Conservation (phyloP, 768 basidiomycete genomes). For the Tremella mesenterica region DNA sequence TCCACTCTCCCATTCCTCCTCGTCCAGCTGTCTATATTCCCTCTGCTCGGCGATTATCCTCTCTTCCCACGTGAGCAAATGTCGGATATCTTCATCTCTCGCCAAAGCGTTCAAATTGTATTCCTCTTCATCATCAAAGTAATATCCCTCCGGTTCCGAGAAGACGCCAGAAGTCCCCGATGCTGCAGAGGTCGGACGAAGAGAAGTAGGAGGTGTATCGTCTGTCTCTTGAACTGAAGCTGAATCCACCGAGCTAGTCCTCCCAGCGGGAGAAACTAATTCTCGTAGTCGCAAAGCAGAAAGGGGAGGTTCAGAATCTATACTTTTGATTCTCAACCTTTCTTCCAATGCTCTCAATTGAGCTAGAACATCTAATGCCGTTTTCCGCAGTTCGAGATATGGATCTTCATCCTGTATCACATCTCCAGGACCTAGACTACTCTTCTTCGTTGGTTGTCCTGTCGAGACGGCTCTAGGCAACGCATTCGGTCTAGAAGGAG, state of each 20-base stretch:
- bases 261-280: neutral
- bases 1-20: slow-evolving; percentile 12
- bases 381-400: slow-evolving; percentile 60
- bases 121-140: slow-evolving; percentile 48
- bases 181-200: slow-evolving; percentile 10
- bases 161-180: slow-evolving; percentile 5
- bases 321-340: slow-evolving; percentile 48
- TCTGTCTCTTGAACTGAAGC: neutral
- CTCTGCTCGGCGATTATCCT: slow-evolving; percentile 24
- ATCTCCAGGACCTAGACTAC: slow-evolving; percentile 7
- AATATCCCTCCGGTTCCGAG: slow-evolving; percentile 11
- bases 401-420: slow-evolving; percentile 42
- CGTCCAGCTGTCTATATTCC: slow-evolving; percentile 9
- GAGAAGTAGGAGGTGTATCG: slow-evolving; percentile 3
- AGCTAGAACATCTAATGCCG: slow-evolving; percentile 74
- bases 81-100: slow-evolving; percentile 6
- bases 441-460: slow-evolving; percentile 9
- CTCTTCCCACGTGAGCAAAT: slow-evolving; percentile 28
- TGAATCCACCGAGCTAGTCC: neutral
- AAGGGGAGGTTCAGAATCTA: too few species aligned
- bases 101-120: slow-evolving; percentile 50
- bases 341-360: slow-evolving; percentile 75
- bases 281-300: too few species aligned
- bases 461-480: slow-evolving; percentile 18
- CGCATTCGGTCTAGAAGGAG: slow-evolving; percentile 31